Conservation (phyloP, 1,139 yeast genomes). For the Groenewaldozyma sp. region DNA sequence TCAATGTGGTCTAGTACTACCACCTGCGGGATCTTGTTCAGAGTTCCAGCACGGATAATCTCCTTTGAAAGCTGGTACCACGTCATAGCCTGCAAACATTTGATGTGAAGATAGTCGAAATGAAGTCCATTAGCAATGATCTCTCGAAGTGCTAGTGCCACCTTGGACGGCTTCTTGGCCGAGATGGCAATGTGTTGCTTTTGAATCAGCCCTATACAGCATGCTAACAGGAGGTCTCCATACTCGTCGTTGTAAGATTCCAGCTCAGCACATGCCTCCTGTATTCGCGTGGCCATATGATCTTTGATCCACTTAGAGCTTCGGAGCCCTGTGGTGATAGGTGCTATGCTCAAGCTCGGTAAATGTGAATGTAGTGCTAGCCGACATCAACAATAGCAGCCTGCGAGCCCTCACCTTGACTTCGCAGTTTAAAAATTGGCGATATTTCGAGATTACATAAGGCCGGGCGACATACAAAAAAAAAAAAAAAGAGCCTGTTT, state of each 20-base stretch:
- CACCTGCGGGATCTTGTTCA: constrained; percentile 9
- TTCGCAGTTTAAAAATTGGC: too few species aligned
- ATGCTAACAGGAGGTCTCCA: constrained; percentile 15
- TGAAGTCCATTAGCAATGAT: not conserved
- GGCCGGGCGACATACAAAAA: too few species aligned
- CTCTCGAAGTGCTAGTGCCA: not conserved
- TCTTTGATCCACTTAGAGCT: too few species aligned
- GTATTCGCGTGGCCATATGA: constrained; percentile 7
- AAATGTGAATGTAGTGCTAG: too few species aligned
- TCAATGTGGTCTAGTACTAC: constrained; percentile 22
- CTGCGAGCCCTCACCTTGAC: not conserved
- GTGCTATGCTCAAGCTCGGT: too few species aligned
- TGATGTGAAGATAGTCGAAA: not conserved
- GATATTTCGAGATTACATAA: too few species aligned
- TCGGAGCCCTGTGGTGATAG: too few species aligned
- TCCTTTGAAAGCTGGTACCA: constrained; percentile 5
- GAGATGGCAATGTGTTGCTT: constrained; percentile 23
- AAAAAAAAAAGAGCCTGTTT: too few species aligned
- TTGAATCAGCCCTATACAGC: constrained; percentile 17
- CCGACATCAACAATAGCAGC: too few species aligned
- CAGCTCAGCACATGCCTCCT: constrained; percentile 8
- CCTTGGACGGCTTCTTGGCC: constrained; percentile 5
- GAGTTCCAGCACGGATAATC: constrained; percentile 2
- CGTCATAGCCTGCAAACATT: constrained; percentile 1
- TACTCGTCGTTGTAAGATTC: constrained; percentile 9